Conservation (phyloP, 495 filamentous ascomycete genomes). For the Penicillium simplicissimum region DNA sequence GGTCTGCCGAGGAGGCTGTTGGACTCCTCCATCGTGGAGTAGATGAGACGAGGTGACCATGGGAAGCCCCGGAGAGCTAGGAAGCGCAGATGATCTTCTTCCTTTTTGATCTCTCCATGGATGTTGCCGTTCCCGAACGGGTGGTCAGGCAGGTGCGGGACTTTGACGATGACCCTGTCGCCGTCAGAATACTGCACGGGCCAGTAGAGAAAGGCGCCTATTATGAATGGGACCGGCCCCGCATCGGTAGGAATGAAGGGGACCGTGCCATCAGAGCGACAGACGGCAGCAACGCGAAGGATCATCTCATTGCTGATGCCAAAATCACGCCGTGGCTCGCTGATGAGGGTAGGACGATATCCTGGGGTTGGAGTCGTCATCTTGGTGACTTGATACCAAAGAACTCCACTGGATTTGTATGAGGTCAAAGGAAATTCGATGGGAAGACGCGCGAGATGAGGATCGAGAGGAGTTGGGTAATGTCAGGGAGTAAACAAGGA, state of each 20-base stretch:
- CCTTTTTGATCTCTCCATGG: background rate
- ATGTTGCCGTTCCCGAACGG: background rate
- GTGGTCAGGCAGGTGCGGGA: background rate
- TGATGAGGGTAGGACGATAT: background rate
- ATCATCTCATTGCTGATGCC: background rate
- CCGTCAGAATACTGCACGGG: background rate
- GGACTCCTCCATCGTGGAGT: background rate
- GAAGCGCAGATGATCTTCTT: background rate
- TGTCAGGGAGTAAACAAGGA: background rate
- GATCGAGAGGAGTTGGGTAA: background rate
- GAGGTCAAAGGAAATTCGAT: background rate
- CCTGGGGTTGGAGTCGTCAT: background rate
- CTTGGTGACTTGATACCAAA: background rate
- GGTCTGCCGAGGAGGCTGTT: background rate
- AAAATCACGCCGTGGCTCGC: background rate
- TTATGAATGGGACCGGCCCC: background rate
- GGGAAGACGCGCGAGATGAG: background rate
- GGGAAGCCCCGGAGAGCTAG: background rate
- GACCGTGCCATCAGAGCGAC: background rate
- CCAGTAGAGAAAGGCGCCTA: background rate
- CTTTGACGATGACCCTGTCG: background rate
- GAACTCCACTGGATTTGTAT: background rate
- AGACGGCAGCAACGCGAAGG: background rate
- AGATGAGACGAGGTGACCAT: background rate
- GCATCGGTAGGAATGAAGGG: background rate